A percentile compares a stretch with the other conserved stretches of the same genome.
phyloP scores from a whole-genome alignment of 2,329 filamentous ascomycete species.

The Teratosphaeria zuluensis region DNA sequence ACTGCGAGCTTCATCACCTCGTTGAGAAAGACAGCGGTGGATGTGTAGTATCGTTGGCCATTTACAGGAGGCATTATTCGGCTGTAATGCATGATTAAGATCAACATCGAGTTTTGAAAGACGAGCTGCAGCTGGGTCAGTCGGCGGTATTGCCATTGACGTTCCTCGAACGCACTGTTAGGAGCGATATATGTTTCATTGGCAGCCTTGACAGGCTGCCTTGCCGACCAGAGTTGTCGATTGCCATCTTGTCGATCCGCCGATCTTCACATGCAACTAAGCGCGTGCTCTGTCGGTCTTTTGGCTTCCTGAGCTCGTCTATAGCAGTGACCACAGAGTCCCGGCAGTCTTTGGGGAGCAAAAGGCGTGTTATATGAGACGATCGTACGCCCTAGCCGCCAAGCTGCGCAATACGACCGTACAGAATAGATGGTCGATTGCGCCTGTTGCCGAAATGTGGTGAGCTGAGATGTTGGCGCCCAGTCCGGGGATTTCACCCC shows the following conservation, averaged over 20 bases:
- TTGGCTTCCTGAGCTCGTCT: not conserved
- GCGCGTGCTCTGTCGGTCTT: not conserved
- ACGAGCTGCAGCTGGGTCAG: conserved; percentile 49
- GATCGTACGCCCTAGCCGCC: not conserved
- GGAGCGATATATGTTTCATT: conserved; percentile 59
- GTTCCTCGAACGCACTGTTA: conserved; percentile 43
- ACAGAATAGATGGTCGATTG: not conserved
- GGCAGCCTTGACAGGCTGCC: conserved; percentile 43
- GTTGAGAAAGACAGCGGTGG: conserved; percentile 86
- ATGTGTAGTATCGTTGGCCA: conserved; percentile 83
- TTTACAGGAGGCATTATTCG: conserved; percentile 78
- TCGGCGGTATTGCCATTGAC: not conserved
- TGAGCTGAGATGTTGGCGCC: not conserved
- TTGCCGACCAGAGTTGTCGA: conserved; percentile 13
- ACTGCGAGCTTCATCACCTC: conserved; percentile 85
- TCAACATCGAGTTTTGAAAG: conserved; percentile 69
- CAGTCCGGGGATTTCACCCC: not conserved
- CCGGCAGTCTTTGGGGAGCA: not conserved
- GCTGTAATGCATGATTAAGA: conserved; percentile 86
- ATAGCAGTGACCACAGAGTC: not conserved
- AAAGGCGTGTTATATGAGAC: not conserved
- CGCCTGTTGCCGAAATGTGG: not conserved
- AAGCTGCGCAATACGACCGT: not conserved
- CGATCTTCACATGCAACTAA: not conserved
- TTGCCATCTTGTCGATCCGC: conserved; percentile 3